Conservation (phyloP, 805 yeast genomes). For the Monosporozyma aerobia region DNA sequence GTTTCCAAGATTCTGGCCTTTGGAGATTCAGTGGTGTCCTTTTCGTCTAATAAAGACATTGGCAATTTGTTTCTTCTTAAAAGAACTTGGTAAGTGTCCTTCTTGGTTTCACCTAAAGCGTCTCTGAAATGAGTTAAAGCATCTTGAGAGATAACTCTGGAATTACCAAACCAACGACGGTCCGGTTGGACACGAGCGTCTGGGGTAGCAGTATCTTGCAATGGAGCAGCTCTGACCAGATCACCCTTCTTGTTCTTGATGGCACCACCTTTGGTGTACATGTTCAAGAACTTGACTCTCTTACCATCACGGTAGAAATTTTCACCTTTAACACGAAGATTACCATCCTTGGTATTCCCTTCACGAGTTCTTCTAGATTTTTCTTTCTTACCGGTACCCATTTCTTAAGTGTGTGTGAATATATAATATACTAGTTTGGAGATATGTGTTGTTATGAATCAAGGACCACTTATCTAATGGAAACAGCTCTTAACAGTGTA, state of each 20-base stretch:
- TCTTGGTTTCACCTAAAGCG: constrained; percentile 78
- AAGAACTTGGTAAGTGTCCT: constrained; percentile 78
- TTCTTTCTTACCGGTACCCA: constrained; percentile 95
- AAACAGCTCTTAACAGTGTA: background rate
- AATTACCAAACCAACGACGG: constrained; percentile 95
- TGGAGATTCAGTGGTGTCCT: constrained; percentile 68
- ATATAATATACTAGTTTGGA: background rate
- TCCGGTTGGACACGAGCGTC: constrained; percentile 92
- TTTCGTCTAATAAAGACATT: constrained; percentile 88
- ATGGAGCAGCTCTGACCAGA: constrained; percentile 72
- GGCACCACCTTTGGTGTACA: constrained; percentile 91
- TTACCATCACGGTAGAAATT: constrained; percentile 93
- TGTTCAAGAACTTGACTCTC: constrained; percentile 77
- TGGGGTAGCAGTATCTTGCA: constrained; percentile 83
- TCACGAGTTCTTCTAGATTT: constrained; percentile 78
- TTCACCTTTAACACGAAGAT: constrained; percentile 90
- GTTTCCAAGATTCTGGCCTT: constrained; percentile 77
- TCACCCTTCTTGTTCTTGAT: constrained; percentile 82
- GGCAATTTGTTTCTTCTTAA: constrained; percentile 87
- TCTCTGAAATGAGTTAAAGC: constrained; percentile 89
- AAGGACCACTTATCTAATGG: background rate
- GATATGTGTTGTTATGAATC: background rate
- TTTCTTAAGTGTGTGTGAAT: constrained; percentile 21
- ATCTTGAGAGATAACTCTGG: constrained; percentile 95
- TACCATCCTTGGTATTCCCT: constrained; percentile 76